These are phyloP conservation scores for Spathaspora hagerdaliae DNA, from an alignment of 805 yeast genomes.

Conservation along the genomic window DNA sequence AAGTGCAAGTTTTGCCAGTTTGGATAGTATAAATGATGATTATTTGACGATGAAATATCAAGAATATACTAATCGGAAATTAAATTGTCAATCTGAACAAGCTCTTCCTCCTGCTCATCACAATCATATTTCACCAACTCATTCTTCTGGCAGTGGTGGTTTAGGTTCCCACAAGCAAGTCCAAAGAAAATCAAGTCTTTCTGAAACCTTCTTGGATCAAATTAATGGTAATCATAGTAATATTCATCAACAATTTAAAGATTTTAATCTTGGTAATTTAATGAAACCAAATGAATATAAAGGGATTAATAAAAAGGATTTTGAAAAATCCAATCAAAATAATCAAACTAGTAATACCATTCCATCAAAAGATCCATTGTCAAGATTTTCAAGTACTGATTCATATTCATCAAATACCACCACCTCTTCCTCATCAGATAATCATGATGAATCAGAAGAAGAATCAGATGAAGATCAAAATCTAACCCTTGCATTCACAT, in stretches of 20 bases:
- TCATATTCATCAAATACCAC: conserved; percentile 9
- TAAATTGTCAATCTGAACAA: conserved; percentile 4
- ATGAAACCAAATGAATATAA: conserved; percentile 16
- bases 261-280: conserved; percentile 33
- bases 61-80: conserved; percentile 20
- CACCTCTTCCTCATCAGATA: conserved; percentile 10
- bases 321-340: conserved; percentile 16
- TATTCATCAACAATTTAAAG: conserved; percentile 31
- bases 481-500: conserved; percentile 41
- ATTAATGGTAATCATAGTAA: not conserved
- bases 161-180: not conserved
- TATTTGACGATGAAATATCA: conserved; percentile 39
- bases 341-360: conserved; percentile 12
- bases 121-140: not conserved
- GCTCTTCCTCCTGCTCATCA: not conserved
- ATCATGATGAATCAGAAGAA: not conserved
- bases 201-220: conserved; percentile 9
- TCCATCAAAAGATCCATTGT: not conserved
- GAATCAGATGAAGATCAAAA: conserved; percentile 23
- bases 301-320: conserved; percentile 4
- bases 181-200: conserved; percentile 6
- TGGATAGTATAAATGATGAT: conserved; percentile 66
- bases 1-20: conserved; percentile 73
- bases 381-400: not conserved
- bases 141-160: not conserved